Base-by-base conservation (phyloP, 129 eudicot species). In the Flaveria brownii region DNA sequence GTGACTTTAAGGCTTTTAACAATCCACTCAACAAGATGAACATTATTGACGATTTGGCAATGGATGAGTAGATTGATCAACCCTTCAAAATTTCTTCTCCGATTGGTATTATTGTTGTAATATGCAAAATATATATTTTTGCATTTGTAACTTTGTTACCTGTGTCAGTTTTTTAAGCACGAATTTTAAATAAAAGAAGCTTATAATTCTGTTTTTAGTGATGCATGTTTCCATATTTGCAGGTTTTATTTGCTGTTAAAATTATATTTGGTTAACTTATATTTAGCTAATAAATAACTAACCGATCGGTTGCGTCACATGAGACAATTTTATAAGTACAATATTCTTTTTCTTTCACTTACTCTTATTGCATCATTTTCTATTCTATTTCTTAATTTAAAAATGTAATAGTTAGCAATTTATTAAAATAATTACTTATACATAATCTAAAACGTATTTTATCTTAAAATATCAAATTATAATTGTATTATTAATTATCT, bases 31-130 rank as follows among this genome's bases (percentile, higher is more conserved):
- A 79, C 79, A 78, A 88, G 55, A 77, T 86, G 83, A 83, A 82
- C 28, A 71, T 82, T 65, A 77, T 89, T 26, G 97, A 84, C 61
- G 97, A 89, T 73, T 75, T 91, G 74, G 86, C 92, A 14, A 74
- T 77, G 78, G 92, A 90, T 33, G 86, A 85, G 82, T 86, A 90
- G 80, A 71, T 68, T 20, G 80, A 73, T 54, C 66, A 39, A 47
- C 57, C 39, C 55, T 78, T 71, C 71, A 49, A 71, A 25, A 47
- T 61, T 78, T 25, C 18, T 0, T 28, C 59, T 78, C 64, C 52
- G 12, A 72, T 50, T 39, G 50, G 60, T 65, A 42, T 56, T 65
- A 42, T 56, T 64, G 78, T 41, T 62, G 20, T 72, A 13, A 63
- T 8, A 42, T 62, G 67, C 65, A 47, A 61, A 41, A 47, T 71